Base-by-base conservation (phyloP, 371 early-diverging fungal genomes). In the Saksenaea oblongispora region DNA sequence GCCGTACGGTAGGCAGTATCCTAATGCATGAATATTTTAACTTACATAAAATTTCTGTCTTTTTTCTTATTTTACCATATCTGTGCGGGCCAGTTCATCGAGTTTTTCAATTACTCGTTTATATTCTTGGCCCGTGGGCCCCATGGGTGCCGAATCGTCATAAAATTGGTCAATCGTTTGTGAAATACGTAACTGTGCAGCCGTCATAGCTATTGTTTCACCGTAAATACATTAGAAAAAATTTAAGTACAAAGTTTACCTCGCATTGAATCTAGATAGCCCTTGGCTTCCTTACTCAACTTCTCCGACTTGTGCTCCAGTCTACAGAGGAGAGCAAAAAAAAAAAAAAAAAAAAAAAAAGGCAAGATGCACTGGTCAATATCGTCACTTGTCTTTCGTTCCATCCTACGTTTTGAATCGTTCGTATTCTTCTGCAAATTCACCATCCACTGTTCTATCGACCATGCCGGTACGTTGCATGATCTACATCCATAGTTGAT, bases 231-330 rank as follows among this genome's bases (percentile, higher is more conserved):
- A 18, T n/a, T 35, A 41, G 17, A 36, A 7, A 14, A 14, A 61
- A 13, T 41, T 27, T 15, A 13, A n/a, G 35, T 60, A 8, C 31
- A 28, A 54, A 22, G 18, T 62, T 63, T 76, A 90, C 93, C 89
- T 76, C 91, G 68, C 37, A 97, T 81, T 18, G 96, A 87, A 64
- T 93, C 91, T 36, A 96, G 82, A 72, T 96, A 98, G 26, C 94
- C 95, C 72, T 93, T 94, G n/a, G 98, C 88, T 73, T 98, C 96
- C 62, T 90, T 92, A 66, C 94, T 87, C 5, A 98, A 80, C 44
- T 85, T 88, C 66, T 95, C 94, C 1, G 91, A 84, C 57, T 96
- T 95, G 26, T 83, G 73, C 72, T 97, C 96, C 31, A 96, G 83
- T 41, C 95, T 96, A 66, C 37, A 56, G 37, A 61, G 37, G n/a